Percentiles rank a stretch among this genome's conserved stretches.
These are phyloP conservation scores for Colletotrichum orchidophilum DNA, from an alignment of 2,329 filamentous ascomycete genomes.

Conservation along the genomic window DNA sequence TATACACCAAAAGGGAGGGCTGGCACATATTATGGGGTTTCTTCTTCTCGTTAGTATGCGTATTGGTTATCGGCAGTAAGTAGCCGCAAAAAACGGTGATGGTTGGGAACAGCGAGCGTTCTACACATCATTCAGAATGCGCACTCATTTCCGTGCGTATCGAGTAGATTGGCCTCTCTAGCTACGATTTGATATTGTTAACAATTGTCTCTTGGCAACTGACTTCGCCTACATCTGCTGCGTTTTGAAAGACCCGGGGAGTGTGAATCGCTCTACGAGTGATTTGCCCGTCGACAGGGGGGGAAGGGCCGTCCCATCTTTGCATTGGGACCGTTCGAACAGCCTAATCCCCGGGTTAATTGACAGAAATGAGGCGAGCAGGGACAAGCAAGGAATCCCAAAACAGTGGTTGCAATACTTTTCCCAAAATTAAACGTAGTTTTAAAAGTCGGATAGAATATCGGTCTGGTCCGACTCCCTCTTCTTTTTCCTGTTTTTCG, in stretches of 20 bases:
- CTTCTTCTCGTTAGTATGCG: background rate
- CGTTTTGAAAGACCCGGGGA: background rate
- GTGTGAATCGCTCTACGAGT: background rate
- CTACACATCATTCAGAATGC: background rate
- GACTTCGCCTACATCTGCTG: background rate
- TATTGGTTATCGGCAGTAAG: background rate
- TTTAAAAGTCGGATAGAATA: background rate
- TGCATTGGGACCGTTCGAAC: background rate
- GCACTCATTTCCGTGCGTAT: background rate
- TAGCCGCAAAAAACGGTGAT: slow-evolving; percentile 1
- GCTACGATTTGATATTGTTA: slow-evolving; percentile 4
- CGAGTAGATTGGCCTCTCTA: background rate
- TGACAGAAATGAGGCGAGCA: slow-evolving; percentile 3
- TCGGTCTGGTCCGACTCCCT: background rate
- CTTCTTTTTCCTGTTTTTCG: background rate
- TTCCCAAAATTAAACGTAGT: background rate
- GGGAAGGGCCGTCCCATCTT: background rate
- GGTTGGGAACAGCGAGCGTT: slow-evolving; percentile 1
- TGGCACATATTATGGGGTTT: background rate
- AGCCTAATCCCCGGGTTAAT: slow-evolving; percentile 1
- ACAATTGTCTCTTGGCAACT: background rate
- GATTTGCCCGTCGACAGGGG: background rate
- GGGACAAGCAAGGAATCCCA: background rate
- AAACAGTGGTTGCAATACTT: background rate
- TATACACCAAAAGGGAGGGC: slow-evolving; percentile 11